A percentile compares a stretch with the other conserved stretches of the same genome.
Evolutionary conservation across 2,329 filamentous ascomycete species (phyloP).

Genomic region (Colletotrichum sansevieriae): DNA sequence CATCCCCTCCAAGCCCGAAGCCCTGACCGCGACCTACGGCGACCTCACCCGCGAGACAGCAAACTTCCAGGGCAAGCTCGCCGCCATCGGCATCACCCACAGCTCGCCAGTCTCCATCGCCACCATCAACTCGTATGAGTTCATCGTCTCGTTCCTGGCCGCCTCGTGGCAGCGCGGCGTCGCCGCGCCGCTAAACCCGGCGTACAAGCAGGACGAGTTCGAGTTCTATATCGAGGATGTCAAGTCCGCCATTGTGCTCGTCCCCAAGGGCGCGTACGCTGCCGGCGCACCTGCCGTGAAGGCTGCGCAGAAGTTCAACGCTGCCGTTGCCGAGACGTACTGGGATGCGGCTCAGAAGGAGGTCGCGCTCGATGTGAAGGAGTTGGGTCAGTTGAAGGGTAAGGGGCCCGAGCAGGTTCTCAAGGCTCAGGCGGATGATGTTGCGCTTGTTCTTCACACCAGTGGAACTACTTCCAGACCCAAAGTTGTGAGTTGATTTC

Average conservation of each 20-base stretch:
- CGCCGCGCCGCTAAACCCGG: constrained; percentile 87
- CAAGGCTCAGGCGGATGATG: constrained; percentile 77
- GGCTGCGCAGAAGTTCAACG: constrained; percentile 82
- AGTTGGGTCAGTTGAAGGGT: constrained; percentile 73
- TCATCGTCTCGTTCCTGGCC: constrained; percentile 89
- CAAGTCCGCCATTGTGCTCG: constrained; percentile 81
- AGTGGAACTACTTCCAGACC: constrained; percentile 86
- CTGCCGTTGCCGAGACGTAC: constrained; percentile 89
- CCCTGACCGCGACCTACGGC: constrained; percentile 77
- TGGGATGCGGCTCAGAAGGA: constrained; percentile 75
- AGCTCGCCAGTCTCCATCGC: constrained; percentile 84
- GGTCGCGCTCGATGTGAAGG: constrained; percentile 83
- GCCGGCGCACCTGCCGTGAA: constrained; percentile 78
- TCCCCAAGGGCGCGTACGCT: constrained; percentile 77
- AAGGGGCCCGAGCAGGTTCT: constrained; percentile 55
- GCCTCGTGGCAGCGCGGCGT: constrained; percentile 86
- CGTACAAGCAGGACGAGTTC: constrained; percentile 90
- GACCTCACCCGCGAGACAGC: constrained; percentile 75
- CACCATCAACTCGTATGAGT: constrained; percentile 87
- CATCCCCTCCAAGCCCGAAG: constrained; percentile 73
- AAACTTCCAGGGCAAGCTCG: constrained; percentile 83
- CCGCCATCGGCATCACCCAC: constrained; percentile 77
- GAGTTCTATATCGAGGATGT: constrained; percentile 94
- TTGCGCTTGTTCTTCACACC: constrained; percentile 86
- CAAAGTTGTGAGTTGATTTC: constrained; percentile 74